Evolutionary conservation across 768 basidiomycete species (phyloP).

Genomic region (Suillus luteus): DNA sequence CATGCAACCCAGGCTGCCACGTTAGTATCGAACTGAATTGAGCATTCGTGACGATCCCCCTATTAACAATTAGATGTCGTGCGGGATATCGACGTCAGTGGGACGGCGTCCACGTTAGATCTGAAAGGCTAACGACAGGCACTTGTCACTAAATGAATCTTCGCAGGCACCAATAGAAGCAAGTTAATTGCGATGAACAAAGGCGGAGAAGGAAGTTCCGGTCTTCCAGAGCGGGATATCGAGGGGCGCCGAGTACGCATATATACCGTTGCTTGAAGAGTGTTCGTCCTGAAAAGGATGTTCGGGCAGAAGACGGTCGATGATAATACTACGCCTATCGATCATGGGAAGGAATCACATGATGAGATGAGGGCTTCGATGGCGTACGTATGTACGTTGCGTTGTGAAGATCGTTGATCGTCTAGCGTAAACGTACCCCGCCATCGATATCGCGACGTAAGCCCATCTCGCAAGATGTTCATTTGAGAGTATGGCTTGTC

Average conservation of each 20-base stretch:
- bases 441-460: background rate
- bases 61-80: background rate
- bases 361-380: slow-evolving; percentile 3
- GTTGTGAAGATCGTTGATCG: background rate
- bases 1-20: background rate
- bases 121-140: background rate
- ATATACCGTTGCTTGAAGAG: background rate
- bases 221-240: background rate
- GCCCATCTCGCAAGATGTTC: slow-evolving; percentile 1
- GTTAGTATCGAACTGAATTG: background rate
- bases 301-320: background rate
- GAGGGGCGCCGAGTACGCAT: background rate
- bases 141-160: background rate
- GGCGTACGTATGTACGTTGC: background rate
- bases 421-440: background rate
- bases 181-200: background rate
- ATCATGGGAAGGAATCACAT: background rate
- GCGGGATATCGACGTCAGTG: background rate
- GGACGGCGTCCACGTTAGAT: background rate
- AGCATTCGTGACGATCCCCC: background rate
- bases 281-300: background rate
- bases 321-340: background rate
- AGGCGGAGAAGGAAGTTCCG: background rate
- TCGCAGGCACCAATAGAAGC: background rate
- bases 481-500: background rate